These are phyloP conservation scores for Saturnispora sanitii DNA, from an alignment of 805 yeast species.

Conservation along the genomic window DNA sequence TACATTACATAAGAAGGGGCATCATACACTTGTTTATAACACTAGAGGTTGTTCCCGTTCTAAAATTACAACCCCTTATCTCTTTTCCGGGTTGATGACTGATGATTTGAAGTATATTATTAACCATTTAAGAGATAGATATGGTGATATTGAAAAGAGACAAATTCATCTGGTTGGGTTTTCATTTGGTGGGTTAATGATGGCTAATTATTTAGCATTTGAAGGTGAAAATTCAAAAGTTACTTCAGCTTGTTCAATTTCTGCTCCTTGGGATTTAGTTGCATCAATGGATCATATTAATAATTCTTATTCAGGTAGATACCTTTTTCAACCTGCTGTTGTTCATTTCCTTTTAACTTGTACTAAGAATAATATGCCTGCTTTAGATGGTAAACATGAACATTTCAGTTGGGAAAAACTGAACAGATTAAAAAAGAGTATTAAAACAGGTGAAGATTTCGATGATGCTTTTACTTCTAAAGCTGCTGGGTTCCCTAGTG, in stretches of 20 bases:
- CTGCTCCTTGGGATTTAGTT: slow-evolving; percentile 66
- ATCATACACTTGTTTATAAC: slow-evolving; percentile 50
- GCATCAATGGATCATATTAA: slow-evolving; percentile 40
- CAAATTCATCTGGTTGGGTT: slow-evolving; percentile 59
- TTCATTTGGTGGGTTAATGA: slow-evolving; percentile 62
- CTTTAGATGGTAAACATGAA: slow-evolving; percentile 25
- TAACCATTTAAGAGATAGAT: slow-evolving; percentile 36
- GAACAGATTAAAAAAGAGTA: slow-evolving; percentile 27
- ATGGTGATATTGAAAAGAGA: slow-evolving; percentile 37
- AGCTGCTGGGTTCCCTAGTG: slow-evolving; percentile 52
- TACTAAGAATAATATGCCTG: slow-evolving; percentile 35
- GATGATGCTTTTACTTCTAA: slow-evolving; percentile 55
- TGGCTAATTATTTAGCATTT: slow-evolving; percentile 62
- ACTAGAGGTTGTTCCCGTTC: slow-evolving; percentile 74
- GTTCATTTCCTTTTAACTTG: slow-evolving; percentile 33
- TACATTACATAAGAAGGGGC: slow-evolving; percentile 34
- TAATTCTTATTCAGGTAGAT: slow-evolving; percentile 29
- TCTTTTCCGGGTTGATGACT: slow-evolving; percentile 61
- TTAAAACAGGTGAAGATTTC: slow-evolving; percentile 41
- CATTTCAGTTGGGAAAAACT: slow-evolving; percentile 19
- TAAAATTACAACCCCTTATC: slow-evolving; percentile 55
- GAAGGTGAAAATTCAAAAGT: slow-evolving; percentile 44
- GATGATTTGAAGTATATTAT: slow-evolving; percentile 56
- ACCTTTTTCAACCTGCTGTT: slow-evolving; percentile 34
- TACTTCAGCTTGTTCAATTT: slow-evolving; percentile 49